Base-by-base conservation (phyloP, 192 early-diverging fungal genomes). In the Thoreauomyces humboldtii region DNA sequence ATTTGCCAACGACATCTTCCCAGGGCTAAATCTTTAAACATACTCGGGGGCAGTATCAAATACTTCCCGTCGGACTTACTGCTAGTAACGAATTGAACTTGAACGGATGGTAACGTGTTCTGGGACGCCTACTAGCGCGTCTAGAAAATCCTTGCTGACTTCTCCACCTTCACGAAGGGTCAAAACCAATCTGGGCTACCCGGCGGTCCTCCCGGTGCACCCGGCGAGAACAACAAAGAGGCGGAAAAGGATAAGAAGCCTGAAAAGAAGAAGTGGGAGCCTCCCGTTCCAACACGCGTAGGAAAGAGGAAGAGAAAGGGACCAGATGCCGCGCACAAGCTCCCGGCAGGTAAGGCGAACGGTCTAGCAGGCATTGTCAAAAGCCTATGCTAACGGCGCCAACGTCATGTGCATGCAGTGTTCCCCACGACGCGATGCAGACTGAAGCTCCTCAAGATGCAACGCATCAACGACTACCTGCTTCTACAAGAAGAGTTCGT, bases 401-500 rank as follows among this genome's bases (percentile, higher is more conserved):
- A n/a, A n/a, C n/a, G n/a, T n/a, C n/a, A n/a, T n/a, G n/a, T n/a
- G n/a, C n/a, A n/a, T n/a, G n/a, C 74, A 92, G 95, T 99, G n/a
- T 94, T 89, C 74, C 96, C 96, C 42, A 94, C 95, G 5, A 95
- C 95, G 6, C 87, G 97, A 43, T 99, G 97, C 80, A 89, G 92
- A 63, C 85, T 99, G 46, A 96, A 96, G 85, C 84, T 97, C 59
- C 85, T 99, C 57, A 98, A 97, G 79, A 92, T 92, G 73, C 92
- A 98, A 69, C 86, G 97, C 22, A 96, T 99, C 59, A 96, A 99
- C 73, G 97, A 99, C 76, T 99, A 96, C 65, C 74, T 99, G 66
- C 81, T 98, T 35, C 87, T 99, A 78, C 96, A 99, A 75, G 97
- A 98, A 67, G 97, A 99, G 78, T 99, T 96, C 84, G 94, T 99